A percentile compares a stretch with the other conserved stretches of the same genome.
Conservation (phyloP, 2,329 filamentous ascomycete species). For the Fusarium poae region DNA sequence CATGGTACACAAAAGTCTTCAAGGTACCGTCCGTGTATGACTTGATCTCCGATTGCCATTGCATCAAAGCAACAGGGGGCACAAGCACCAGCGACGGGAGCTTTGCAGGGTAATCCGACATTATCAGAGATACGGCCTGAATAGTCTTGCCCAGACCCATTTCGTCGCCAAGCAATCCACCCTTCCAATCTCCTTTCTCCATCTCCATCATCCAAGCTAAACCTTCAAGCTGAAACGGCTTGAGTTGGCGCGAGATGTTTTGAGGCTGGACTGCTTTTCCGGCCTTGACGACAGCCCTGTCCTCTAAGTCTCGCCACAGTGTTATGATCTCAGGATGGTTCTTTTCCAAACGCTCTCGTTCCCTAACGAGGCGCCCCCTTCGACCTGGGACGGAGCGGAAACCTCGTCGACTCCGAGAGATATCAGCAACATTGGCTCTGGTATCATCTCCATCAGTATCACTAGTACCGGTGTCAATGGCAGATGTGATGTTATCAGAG, state of each 20-base stretch:
- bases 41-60: constrained; percentile 88
- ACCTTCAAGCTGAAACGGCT: constrained; percentile 94
- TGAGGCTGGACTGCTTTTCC: constrained; percentile 65
- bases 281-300: constrained; percentile 72
- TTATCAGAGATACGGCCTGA: constrained; percentile 95
- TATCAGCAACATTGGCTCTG: constrained; percentile 24
- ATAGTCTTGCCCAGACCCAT: constrained; percentile 99
- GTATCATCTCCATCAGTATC: constrained; percentile 38
- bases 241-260: constrained; percentile 84
- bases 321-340: constrained; percentile 83
- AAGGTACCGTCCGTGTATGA: constrained; percentile 88
- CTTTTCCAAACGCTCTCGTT: constrained; percentile 77
- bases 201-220: constrained; percentile 95
- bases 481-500: not conserved
- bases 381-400: constrained; percentile 48
- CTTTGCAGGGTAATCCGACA: constrained; percentile 93
- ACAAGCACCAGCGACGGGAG: constrained; percentile 89
- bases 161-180: constrained; percentile 93
- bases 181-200: constrained; percentile 86
- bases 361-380: constrained; percentile 51
- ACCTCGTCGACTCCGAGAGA: constrained; percentile 52
- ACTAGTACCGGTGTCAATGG: constrained; percentile 28
- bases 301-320: constrained; percentile 86
- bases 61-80: constrained; percentile 93
- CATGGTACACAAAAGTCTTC: constrained; percentile 91